Evolutionary conservation across 1,139 yeast species (phyloP).

Genomic region (Eremothecium cymbalariae): DNA sequence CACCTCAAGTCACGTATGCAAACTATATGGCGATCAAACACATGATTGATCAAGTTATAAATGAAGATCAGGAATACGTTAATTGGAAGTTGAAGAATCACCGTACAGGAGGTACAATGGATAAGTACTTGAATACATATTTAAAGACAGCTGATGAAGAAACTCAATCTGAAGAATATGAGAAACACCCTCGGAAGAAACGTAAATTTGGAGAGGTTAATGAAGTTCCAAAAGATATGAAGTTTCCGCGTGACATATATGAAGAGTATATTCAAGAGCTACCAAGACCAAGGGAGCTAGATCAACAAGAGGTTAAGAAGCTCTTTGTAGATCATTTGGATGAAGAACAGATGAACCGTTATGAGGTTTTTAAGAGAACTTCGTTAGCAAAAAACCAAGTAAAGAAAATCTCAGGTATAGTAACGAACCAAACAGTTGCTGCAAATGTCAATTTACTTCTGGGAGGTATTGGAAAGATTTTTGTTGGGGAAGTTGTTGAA

Average conservation of each 20-base stretch:
- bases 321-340: conserved; percentile 65
- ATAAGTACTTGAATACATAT: conserved; percentile 14
- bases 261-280: conserved; percentile 13
- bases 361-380: conserved; percentile 81
- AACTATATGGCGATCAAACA: conserved; percentile 28
- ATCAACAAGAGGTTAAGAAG: conserved; percentile 50
- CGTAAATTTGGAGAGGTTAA: conserved; percentile 15
- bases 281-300: conserved; percentile 30
- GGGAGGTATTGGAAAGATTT: conserved; percentile 82
- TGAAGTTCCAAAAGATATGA: conserved; percentile 21
- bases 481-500: conserved; percentile 81
- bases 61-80: conserved; percentile 31
- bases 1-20: conserved; percentile 24
- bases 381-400: conserved; percentile 73
- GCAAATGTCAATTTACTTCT: conserved; percentile 74
- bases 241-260: conserved; percentile 25
- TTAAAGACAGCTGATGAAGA: conserved; percentile 5
- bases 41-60: conserved; percentile 29
- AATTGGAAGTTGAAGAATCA: conserved; percentile 27
- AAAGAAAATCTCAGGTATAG: conserved; percentile 71
- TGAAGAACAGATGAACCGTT: conserved; percentile 77
- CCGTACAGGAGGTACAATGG: conserved; percentile 30
- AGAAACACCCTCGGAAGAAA: neutral
- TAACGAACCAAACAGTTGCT: conserved; percentile 75
- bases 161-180: neutral